Evolutionary conservation across 2,329 filamentous ascomycete genomes (phyloP).

Genomic region (Nemania diffusa): DNA sequence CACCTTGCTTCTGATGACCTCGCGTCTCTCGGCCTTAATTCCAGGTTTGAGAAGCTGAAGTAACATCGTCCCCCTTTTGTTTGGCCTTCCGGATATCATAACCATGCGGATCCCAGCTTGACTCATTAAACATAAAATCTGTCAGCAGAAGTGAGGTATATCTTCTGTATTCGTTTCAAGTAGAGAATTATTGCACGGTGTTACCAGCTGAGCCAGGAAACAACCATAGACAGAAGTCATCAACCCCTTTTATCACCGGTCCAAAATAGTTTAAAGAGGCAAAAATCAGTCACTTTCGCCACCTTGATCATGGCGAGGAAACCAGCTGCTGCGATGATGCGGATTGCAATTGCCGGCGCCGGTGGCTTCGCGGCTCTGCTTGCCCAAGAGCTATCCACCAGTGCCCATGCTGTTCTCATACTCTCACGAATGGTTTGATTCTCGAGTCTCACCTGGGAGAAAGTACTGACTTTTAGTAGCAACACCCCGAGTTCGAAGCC

Average conservation of each 20-base stretch:
- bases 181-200: slow-evolving; percentile 35
- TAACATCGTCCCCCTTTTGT: slow-evolving; percentile 39
- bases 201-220: slow-evolving; percentile 31
- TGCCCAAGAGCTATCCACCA: slow-evolving; percentile 69
- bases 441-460: neutral
- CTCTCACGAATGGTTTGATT: slow-evolving; percentile 70
- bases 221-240: slow-evolving; percentile 11
- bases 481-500: slow-evolving; percentile 63
- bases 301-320: slow-evolving; percentile 42
- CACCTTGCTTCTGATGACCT: slow-evolving; percentile 36
- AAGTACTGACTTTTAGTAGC: slow-evolving; percentile 52
- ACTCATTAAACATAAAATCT: slow-evolving; percentile 39
- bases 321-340: slow-evolving; percentile 59
- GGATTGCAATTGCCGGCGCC: slow-evolving; percentile 70
- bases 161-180: slow-evolving; percentile 39
- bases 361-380: slow-evolving; percentile 68
- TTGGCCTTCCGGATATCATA: slow-evolving; percentile 23
- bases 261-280: slow-evolving; percentile 33
- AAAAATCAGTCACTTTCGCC: slow-evolving; percentile 10
- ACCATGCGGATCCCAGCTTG: slow-evolving; percentile 41
- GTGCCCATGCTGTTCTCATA: slow-evolving; percentile 75
- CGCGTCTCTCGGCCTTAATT: slow-evolving; percentile 36
- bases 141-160: slow-evolving; percentile 40
- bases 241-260: slow-evolving; percentile 26
- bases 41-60: slow-evolving; percentile 39